phyloP scores from a whole-genome alignment of 441 rosid genomes.

The Heliophila coronopifolia region DNA sequence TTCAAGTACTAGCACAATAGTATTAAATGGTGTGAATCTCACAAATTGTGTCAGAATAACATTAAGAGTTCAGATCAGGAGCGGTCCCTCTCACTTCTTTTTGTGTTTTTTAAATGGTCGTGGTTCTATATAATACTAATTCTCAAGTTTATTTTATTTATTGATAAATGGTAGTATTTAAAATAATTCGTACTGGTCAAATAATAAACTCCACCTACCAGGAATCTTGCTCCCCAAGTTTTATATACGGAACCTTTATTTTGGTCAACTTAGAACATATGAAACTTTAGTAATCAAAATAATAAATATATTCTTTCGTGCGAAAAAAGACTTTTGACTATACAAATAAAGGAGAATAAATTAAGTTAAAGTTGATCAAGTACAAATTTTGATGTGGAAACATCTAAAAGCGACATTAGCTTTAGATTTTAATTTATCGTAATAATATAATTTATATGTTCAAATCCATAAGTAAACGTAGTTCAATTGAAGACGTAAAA shows the following conservation, averaged over 20 bases:
- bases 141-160: slow-evolving; percentile 1
- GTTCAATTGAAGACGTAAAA: too few species aligned
- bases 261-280: slow-evolving; percentile 23
- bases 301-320: background rate
- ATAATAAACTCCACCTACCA: slow-evolving; percentile 17
- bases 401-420: too few species aligned
- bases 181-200: slow-evolving; percentile 1
- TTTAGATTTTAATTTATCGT: too few species aligned
- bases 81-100: background rate
- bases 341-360: background rate
- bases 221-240: slow-evolving; percentile 28
- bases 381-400: background rate
- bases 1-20: background rate
- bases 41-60: slow-evolving; percentile 16
- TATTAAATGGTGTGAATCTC: slow-evolving; percentile 15
- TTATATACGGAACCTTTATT: background rate
- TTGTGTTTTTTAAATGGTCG: background rate
- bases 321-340: slow-evolving; percentile 10
- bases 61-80: slow-evolving; percentile 17
- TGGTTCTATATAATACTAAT: background rate
- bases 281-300: slow-evolving; percentile 3
- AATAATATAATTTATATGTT: too few species aligned
- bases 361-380: slow-evolving; percentile 13
- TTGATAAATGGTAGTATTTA: background rate
- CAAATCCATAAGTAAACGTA: too few species aligned